Percentiles rank a stretch among this genome's conserved stretches.
These are phyloP conservation scores for Physcomitrellopsis africana DNA, from an alignment of 225 moss, liverwort and hornwort genomes.

Conservation along the genomic window DNA sequence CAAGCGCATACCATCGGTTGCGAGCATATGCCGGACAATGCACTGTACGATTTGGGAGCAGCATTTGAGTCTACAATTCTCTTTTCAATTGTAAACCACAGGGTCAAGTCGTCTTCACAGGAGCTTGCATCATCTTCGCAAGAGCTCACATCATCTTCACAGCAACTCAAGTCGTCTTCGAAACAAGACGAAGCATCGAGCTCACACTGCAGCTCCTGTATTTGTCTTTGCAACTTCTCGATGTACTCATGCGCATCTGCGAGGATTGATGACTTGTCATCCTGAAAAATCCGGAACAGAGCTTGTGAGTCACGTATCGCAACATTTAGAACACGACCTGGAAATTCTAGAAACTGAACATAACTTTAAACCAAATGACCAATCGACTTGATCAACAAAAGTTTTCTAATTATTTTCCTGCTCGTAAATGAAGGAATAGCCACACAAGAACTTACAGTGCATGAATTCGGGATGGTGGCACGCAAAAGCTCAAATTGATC, in stretches of 20 bases:
- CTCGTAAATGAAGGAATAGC: background rate
- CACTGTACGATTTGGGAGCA: background rate
- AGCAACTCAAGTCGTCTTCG: conserved; percentile 18
- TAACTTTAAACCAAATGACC: background rate
- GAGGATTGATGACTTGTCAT: conserved; percentile 43
- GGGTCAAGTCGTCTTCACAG: conserved; percentile 17
- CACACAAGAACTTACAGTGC: conserved; percentile 31
- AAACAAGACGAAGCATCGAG: conserved; percentile 27
- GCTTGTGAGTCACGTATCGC: background rate
- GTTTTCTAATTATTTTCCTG: background rate
- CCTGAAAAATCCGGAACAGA: conserved; percentile 22
- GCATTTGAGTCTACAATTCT: conserved; percentile 19
- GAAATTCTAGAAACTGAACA: background rate
- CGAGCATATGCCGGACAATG: conserved; percentile 22
- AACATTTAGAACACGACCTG: background rate
- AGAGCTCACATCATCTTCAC: too few relatives aligned
- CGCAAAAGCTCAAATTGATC: conserved; percentile 51
- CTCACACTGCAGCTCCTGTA: conserved; percentile 41
- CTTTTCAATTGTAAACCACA: conserved; percentile 1
- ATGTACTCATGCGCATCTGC: conserved; percentile 45
- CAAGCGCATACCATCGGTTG: conserved; percentile 30
- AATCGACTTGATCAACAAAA: background rate
- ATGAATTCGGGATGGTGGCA: conserved; percentile 36
- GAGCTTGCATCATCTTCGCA: background rate
- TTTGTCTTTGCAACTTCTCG: conserved; percentile 48